Evolutionary conservation across 768 basidiomycete genomes (phyloP), one percentile per base, ranked within the genome.

Genomic region (Trametes gibbosa): DNA sequence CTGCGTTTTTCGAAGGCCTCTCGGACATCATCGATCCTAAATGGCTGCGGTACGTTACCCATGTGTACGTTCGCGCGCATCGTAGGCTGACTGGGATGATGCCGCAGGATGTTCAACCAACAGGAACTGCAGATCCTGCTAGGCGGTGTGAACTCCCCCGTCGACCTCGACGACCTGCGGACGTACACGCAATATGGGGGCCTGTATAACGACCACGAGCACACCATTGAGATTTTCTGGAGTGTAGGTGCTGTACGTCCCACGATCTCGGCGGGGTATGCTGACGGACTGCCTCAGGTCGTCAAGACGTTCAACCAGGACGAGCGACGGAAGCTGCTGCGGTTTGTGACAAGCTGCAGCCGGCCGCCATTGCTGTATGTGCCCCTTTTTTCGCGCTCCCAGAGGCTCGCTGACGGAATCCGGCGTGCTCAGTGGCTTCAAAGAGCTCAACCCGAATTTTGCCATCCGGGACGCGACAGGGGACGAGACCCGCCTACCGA

Each of bases 261-360:
- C 19, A 10, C 14, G 42, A 12, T 17, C 19, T 56, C 19, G 17
- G 41, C 8, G 34, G 5, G 53, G 23, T 19, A 21, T 16, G 24
- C 2, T 53, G 13, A 13, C 41, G 10, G 40, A 51, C 10, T 34
- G 64, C 4, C 2, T 50, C 55, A 89, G 84, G 92, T 97, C 25
- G 82, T 95, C 58, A 81, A 86, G 35, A 74, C 82, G 2, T 91
- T 99, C 68, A 81, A 85, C 56, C 87, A 93, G 58, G 87, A 91
- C 46, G 87, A 98, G 65, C 82, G 89, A 14, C 79, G 86, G 45
- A 79, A 84, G 1, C 76, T 98, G 56, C 73, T 99, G 57, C 82
- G 92, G 14, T 99, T 98, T 66, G 96, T 94, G 19, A 98, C 97
- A 17, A 93, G 91, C 63, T 95, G 93, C 66, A 89, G 90, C 66